phyloP scores from a whole-genome alignment of 2,329 filamentous ascomycete genomes.

The Botrytis cinerea region DNA sequence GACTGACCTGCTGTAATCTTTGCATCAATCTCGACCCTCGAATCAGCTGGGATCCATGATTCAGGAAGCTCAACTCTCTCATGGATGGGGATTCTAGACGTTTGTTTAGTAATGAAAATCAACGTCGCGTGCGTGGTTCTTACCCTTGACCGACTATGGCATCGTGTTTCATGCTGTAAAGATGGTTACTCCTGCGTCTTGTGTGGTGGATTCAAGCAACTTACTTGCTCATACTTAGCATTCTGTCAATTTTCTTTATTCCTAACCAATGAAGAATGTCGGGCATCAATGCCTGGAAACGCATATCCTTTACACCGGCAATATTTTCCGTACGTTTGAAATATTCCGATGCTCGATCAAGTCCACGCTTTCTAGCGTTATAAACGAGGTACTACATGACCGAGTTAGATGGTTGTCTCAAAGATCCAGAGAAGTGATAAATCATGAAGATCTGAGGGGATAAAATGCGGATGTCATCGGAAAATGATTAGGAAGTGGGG shows the following conservation, averaged over 20 bases:
- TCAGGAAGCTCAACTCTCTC: conserved; percentile 92
- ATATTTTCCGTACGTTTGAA: conserved; percentile 98
- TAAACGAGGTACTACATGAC: conserved; percentile 55
- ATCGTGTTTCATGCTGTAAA: conserved; percentile 79
- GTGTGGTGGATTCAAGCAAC: conserved; percentile 26
- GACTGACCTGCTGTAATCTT: conserved; percentile 86
- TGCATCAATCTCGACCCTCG: conserved; percentile 96
- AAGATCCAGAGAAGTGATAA: conserved; percentile 20
- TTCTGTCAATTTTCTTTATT: conserved; percentile 97
- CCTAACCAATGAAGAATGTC: conserved; percentile 98
- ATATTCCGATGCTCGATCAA: conserved; percentile 84
- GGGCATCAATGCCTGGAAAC: conserved; percentile 97
- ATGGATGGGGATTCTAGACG: conserved; percentile 72
- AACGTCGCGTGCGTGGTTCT: conserved; percentile 27
- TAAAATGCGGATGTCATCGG: conserved; percentile 28
- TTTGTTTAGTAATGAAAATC: conserved; percentile 22
- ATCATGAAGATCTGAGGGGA: conserved; percentile 23
- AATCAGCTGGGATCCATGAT: conserved; percentile 91
- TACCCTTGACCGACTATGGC: conserved; percentile 81
- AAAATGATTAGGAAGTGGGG: conserved; percentile 60
- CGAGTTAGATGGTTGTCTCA: conserved; percentile 30
- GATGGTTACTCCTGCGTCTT: conserved; percentile 33
- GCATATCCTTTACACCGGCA: conserved; percentile 94
- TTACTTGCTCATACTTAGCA: conserved; percentile 94
- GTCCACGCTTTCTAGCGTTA: conserved; percentile 78